Conservation (phyloP, 108 stramenopile genomes). For the Skeletonema costatum region DNA sequence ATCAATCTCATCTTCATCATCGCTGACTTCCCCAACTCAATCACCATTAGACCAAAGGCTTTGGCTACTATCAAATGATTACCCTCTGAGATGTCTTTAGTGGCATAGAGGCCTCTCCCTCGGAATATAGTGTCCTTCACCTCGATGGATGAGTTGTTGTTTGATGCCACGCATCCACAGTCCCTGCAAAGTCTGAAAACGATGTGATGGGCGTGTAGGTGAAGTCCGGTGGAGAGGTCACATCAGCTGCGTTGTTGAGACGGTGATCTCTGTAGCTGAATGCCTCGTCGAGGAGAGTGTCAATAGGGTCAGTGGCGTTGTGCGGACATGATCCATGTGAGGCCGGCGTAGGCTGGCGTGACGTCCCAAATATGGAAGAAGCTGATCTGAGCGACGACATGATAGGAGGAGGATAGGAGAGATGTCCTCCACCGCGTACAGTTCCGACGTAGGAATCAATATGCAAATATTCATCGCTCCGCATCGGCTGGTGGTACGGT, state of each 20-base stretch:
- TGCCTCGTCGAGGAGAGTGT: constrained; percentile 56
- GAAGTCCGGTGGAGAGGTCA: constrained; percentile 14
- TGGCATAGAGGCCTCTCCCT: constrained; percentile 69
- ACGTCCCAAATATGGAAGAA: too few species aligned
- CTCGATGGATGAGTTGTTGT: constrained; percentile 27
- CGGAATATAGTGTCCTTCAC: constrained; percentile 45
- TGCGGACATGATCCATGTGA: not conserved
- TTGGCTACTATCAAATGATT: constrained; percentile 56
- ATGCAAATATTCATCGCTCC: too few species aligned
- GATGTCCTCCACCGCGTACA: too few species aligned
- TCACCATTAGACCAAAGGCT: constrained; percentile 65
- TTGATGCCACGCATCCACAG: not conserved
- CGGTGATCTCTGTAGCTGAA: constrained; percentile 40
- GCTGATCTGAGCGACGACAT: too few species aligned
- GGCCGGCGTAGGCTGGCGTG: too few species aligned
- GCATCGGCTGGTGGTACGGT: too few species aligned
- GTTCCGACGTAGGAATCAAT: too few species aligned
- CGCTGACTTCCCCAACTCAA: constrained; percentile 60
- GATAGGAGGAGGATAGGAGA: too few species aligned
- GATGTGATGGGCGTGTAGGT: constrained; percentile 32
- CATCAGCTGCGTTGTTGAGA: constrained; percentile 13
- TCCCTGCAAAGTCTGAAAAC: constrained; percentile 5
- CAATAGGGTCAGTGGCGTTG: constrained; percentile 26
- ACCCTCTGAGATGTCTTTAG: constrained; percentile 48
- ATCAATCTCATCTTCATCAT: constrained; percentile 12